Base-by-base conservation (phyloP, 1,284 basidiomycete species). In the Sanghuangporus weigelae region DNA sequence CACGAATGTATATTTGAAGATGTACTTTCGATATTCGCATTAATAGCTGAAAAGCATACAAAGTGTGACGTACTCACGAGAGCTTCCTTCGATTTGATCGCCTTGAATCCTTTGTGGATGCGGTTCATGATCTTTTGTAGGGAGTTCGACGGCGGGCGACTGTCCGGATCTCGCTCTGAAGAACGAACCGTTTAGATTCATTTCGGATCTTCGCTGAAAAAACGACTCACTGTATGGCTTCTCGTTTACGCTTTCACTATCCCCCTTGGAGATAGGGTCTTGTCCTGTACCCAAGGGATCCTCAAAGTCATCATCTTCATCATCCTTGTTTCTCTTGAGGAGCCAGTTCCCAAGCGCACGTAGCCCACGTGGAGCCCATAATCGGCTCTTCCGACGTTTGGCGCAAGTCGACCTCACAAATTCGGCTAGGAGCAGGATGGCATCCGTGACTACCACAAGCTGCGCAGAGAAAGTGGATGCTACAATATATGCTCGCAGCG, bases 1-100 rank as follows among this genome's bases (percentile, higher is more conserved):
- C 16, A 85, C 71, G 12, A 86, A 62, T 0, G 77, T 78, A 69
- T 85, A 84, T 67, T 85, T 82, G 70, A 85, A 75, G 0, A 81
- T 79, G 68, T 84, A 89, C 80, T 81, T 49, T n/a, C 0, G 26
- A 31, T 19, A 48, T 21, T 36, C 42, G 14, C 3, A n/a, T 19
- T 11, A 23, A 19, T 23, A 23, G 16, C 12, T 16, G 10, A 10
- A 49, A 49, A 19, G 10, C 7, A 49, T 4, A 3, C 21, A 3
- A 19, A 16, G 48, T 2, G n/a, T 23, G 35, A 31, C 35, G 38
- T 23, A 70, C 75, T 50, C 67, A 81, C 80, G 63, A 81, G 65
- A 11, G 78, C 79, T 60, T 82, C 78, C 0, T 79, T 72, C 0
- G 78, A 79, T 61, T 72, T 74, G n/a, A 72, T 70, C 79, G 81